Evolutionary conservation across 805 yeast species (phyloP), one percentile per base, ranked within the genome.

Genomic region (Yarrowia deformans): DNA sequence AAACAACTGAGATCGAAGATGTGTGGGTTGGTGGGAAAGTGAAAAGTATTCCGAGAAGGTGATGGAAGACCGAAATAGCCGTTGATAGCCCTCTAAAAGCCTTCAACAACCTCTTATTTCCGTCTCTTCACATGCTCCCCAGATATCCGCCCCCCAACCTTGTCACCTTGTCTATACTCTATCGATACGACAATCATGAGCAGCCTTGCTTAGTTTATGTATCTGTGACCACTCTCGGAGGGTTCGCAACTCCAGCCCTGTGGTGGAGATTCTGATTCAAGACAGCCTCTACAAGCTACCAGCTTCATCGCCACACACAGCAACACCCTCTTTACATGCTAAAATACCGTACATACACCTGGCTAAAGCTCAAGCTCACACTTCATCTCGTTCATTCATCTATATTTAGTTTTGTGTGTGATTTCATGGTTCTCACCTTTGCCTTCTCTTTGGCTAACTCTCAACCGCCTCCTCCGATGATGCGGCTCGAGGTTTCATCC

Each of bases 401-500:
- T 50, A 34, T 32, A 9, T 50, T 9, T 32, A 23, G n/a, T 35
- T 34, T 12, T 29, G 14, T 23, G 34, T 29, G 29, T 23, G 29
- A 2, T 23, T 23, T 23, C 13, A 13, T 37, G 8, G 23, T 32
- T 18, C 6, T 14, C 16, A 16, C 10, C 19, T 23, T 13, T 10
- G 14, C 13, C 9, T 23, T 5, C 34, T 10, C 8, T 16, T 0
- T 19, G 49, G 9, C n/a, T 32, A 16, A 12, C 13, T 43, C 39
- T 42, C 46, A 8, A 42, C 52, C 40, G 39, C 46, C 16, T 43
- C 66, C 12, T 60, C 66, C 43, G 48, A 6, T 1, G 40, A 39
- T 14, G 37, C 42, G 8, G 39, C 37, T 48, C 66, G 10, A 13
- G 66, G 46, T 43, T 64, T 70, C 68, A 69, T 74, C 40, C 49